Evolutionary conservation across 257 asterid genomes (phyloP).

Genomic region (Prunella vulgaris): DNA sequence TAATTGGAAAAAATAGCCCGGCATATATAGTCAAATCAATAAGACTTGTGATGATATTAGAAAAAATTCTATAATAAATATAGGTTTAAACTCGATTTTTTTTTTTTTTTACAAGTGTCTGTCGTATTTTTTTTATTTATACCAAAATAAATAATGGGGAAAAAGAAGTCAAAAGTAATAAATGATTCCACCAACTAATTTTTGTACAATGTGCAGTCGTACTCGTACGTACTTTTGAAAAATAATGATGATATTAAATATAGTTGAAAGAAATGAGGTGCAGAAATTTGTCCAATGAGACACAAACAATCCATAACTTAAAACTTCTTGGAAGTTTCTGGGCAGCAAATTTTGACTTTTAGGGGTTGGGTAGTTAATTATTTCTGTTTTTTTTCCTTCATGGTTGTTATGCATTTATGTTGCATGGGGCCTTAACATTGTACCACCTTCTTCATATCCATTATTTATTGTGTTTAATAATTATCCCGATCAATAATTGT

Average conservation of each 20-base stretch:
- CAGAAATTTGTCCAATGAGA: conserved; percentile 15
- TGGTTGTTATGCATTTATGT: not conserved
- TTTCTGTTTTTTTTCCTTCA: not conserved
- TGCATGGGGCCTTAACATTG: not conserved
- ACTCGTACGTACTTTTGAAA: not conserved
- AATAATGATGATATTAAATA: not conserved
- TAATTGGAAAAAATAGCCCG: too few species aligned
- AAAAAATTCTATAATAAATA: too few species aligned
- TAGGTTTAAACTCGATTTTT: too few species aligned
- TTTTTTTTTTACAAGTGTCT: too few species aligned
- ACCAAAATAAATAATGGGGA: not conserved
- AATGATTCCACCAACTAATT: not conserved
- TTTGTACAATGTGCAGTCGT: not conserved
- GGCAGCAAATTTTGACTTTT: conserved; percentile 9
- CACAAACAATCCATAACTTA: not conserved
- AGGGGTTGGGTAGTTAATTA: not conserved
- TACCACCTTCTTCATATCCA: not conserved
- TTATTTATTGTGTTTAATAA: not conserved
- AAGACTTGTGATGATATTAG: too few species aligned
- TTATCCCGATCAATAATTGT: not conserved
- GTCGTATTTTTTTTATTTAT: too few species aligned
- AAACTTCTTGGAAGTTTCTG: not conserved
- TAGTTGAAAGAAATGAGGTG: conserved; percentile 9
- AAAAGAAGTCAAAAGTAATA: not conserved
- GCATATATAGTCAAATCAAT: too few species aligned